Percentiles rank a stretch among this genome's conserved stretches.
Conservation (phyloP, 352 stramenopile species). For the Phytophthora aleatoria region DNA sequence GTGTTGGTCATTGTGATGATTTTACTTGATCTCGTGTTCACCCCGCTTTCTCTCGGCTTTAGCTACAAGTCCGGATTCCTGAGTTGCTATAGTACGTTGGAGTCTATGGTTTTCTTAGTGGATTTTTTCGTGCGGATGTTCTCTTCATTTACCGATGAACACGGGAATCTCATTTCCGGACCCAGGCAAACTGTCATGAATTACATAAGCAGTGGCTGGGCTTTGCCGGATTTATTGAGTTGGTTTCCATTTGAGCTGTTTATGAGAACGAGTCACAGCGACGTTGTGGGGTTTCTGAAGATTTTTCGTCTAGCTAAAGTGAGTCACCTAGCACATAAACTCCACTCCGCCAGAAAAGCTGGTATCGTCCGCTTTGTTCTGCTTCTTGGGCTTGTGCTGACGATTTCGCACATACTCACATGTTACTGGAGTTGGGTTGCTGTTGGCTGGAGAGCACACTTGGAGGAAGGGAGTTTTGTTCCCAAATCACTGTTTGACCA, state of each 20-base stretch:
- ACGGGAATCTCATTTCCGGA: slow-evolving; percentile 56
- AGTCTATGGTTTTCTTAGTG: slow-evolving; percentile 45
- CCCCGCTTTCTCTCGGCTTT: slow-evolving; percentile 61
- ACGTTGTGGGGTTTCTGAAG: slow-evolving; percentile 57
- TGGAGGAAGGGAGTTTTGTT: slow-evolving; percentile 35
- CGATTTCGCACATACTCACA: slow-evolving; percentile 55
- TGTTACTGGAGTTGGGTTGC: slow-evolving; percentile 72
- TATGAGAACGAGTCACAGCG: slow-evolving; percentile 28
- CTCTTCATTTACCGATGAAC: slow-evolving; percentile 53
- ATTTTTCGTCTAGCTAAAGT: slow-evolving; percentile 70
- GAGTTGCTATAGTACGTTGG: slow-evolving; percentile 35
- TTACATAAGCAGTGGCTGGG: slow-evolving; percentile 64
- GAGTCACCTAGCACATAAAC: slow-evolving; percentile 50
- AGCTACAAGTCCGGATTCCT: slow-evolving; percentile 37
- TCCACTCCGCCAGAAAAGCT: slow-evolving; percentile 67
- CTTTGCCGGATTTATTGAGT: slow-evolving; percentile 56
- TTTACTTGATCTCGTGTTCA: slow-evolving; percentile 56
- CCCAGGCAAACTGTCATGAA: slow-evolving; percentile 45
- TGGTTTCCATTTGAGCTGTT: slow-evolving; percentile 71
- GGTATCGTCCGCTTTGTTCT: slow-evolving; percentile 57
- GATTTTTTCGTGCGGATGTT: slow-evolving; percentile 66
- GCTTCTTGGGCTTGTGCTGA: slow-evolving; percentile 55
- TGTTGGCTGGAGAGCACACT: slow-evolving; percentile 43
- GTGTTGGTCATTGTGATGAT: slow-evolving; percentile 55
- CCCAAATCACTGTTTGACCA: slow-evolving; percentile 34